A percentile compares a stretch with the other conserved stretches of the same genome.
Conservation (phyloP, 257 asterid genomes). For the Agastache rugosa region DNA sequence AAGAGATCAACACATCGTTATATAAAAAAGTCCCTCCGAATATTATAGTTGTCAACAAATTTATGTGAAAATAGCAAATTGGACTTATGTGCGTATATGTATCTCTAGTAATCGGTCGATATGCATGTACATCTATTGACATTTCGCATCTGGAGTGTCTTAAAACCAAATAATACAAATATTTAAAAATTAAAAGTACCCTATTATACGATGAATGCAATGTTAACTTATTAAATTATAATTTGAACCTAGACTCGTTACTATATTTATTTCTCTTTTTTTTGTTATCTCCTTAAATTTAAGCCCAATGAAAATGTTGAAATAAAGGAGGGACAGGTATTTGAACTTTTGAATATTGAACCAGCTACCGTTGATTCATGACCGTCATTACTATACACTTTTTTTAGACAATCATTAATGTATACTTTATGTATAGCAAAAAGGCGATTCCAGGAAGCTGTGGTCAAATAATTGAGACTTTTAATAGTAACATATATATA, state of each 20-base stretch:
- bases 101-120: too few species aligned
- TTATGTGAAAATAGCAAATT: too few species aligned
- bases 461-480: conserved; percentile 2
- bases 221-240: background rate
- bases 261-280: background rate
- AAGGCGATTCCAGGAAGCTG: background rate
- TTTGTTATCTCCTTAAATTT: background rate
- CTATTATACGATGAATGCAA: background rate
- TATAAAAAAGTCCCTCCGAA: too few species aligned
- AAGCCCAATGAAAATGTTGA: background rate
- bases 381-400: background rate
- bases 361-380: background rate
- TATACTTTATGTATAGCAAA: background rate
- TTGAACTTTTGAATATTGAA: conserved; percentile 6
- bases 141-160: too few species aligned
- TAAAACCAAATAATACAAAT: too few species aligned
- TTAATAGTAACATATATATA: background rate
- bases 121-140: too few species aligned
- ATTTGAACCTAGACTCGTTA: background rate
- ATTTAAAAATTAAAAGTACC: too few species aligned
- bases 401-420: background rate
- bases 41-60: too few species aligned
- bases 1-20: too few species aligned
- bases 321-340: background rate
- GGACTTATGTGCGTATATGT: too few species aligned